phyloP scores from a whole-genome alignment of 2,329 filamentous ascomycete species.

The Malbranchea cinnamomea region DNA sequence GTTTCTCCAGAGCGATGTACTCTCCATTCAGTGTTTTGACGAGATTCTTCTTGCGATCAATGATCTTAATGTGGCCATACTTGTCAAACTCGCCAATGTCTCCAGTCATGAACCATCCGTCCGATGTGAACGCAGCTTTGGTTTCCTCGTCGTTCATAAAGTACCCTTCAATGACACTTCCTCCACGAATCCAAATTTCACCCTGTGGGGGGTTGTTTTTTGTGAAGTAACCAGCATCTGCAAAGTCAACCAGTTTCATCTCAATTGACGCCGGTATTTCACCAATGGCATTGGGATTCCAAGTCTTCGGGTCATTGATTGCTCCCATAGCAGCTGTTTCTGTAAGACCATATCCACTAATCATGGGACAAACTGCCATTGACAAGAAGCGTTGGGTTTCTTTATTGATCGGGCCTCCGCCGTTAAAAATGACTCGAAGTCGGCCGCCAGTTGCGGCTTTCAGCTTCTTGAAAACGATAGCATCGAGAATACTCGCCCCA shows the following conservation, averaged over 20 bases:
- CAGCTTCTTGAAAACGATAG: constrained; percentile 80
- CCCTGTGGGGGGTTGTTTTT: constrained; percentile 85
- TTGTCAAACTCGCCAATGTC: constrained; percentile 81
- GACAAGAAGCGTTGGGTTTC: constrained; percentile 85
- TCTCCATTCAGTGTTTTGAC: constrained; percentile 95
- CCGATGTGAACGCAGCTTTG: constrained; percentile 59
- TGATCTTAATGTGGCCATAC: constrained; percentile 75
- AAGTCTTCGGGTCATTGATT: constrained; percentile 53
- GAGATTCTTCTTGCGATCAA: constrained; percentile 98
- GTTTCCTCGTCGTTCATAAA: constrained; percentile 85
- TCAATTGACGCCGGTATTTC: constrained; percentile 54
- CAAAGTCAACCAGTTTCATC: constrained; percentile 69
- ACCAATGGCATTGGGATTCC: constrained; percentile 53
- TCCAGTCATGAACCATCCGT: constrained; percentile 95
- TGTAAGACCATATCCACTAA: constrained; percentile 84
- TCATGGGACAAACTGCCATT: constrained; percentile 84
- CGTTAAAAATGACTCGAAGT: constrained; percentile 84
- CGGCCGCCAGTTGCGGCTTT: constrained; percentile 78
- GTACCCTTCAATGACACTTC: constrained; percentile 68
- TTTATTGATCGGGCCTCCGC: constrained; percentile 76
- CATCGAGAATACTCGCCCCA: constrained; percentile 54
- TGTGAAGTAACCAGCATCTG: constrained; percentile 83
- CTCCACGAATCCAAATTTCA: constrained; percentile 71
- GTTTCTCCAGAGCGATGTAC: constrained; percentile 92
- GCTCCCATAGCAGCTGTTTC: constrained; percentile 62